Percentiles rank a stretch among this genome's conserved stretches.
phyloP scores from a whole-genome alignment of 2,329 filamentous ascomycete species.

The Alternaria sp. region DNA sequence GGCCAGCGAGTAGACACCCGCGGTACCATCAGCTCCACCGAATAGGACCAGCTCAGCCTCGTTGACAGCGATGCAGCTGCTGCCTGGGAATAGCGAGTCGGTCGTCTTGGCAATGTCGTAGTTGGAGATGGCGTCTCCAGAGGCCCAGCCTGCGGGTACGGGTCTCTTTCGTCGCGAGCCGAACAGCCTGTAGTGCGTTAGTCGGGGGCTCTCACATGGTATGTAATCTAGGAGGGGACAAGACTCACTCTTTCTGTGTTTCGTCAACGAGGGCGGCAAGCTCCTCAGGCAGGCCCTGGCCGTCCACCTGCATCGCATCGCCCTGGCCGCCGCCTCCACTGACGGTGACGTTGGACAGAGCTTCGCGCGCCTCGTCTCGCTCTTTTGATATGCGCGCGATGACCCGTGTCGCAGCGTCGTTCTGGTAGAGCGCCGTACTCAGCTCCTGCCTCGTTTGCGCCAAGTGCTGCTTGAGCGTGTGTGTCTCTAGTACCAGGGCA shows the following conservation, averaged over 20 bases:
- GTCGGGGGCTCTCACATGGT: background rate
- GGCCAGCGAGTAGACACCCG: slow-evolving; percentile 79
- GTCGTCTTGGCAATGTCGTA: slow-evolving; percentile 62
- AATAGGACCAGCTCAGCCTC: slow-evolving; percentile 70
- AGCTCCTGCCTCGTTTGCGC: slow-evolving; percentile 91
- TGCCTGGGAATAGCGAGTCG: slow-evolving; percentile 66
- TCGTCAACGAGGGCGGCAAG: slow-evolving; percentile 77
- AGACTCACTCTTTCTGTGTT: slow-evolving; percentile 75
- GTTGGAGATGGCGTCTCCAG: slow-evolving; percentile 70
- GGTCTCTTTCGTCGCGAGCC: slow-evolving; percentile 89
- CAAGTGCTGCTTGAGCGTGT: slow-evolving; percentile 87
- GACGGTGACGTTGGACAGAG: slow-evolving; percentile 83
- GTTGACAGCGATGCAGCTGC: slow-evolving; percentile 64
- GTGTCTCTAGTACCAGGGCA: slow-evolving; percentile 87
- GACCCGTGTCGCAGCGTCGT: slow-evolving; percentile 94
- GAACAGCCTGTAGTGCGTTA: slow-evolving; percentile 68
- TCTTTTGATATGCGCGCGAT: slow-evolving; percentile 91
- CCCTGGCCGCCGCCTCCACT: slow-evolving; percentile 60
- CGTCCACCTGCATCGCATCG: slow-evolving; percentile 94
- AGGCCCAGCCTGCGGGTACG: slow-evolving; percentile 84
- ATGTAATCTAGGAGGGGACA: background rate
- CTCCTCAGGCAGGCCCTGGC: slow-evolving; percentile 73
- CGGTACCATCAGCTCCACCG: slow-evolving; percentile 75
- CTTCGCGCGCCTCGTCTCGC: slow-evolving; percentile 88
- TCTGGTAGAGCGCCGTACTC: slow-evolving; percentile 91